A percentile compares a stretch with the other conserved stretches of the same genome.
Evolutionary conservation across 306 rosid species (phyloP).

Genomic region (Lupinus albus): DNA sequence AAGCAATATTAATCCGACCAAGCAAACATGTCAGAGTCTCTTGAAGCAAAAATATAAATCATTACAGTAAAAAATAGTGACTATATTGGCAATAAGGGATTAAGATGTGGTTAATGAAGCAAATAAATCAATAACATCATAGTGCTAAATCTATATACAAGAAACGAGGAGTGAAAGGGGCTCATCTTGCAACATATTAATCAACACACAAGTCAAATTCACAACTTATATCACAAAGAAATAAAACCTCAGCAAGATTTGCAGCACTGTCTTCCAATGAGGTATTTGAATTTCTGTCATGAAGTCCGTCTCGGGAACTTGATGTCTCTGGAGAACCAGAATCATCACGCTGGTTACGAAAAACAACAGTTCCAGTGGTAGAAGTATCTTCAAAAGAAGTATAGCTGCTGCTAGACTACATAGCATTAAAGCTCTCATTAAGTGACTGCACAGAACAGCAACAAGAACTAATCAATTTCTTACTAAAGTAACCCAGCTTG

Average conservation of each 20-base stretch:
- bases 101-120: conserved; percentile 18
- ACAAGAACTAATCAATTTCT: conserved; percentile 11
- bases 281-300: conserved; percentile 71
- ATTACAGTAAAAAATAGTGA: not conserved
- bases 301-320: conserved; percentile 65
- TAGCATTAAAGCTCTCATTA: conserved; percentile 38
- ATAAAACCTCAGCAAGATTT: conserved; percentile 90
- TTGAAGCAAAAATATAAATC: conserved; percentile 1
- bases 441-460: conserved; percentile 37
- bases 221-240: conserved; percentile 29
- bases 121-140: conserved; percentile 21
- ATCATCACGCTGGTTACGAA: conserved; percentile 77
- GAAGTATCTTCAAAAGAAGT: conserved; percentile 78
- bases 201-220: conserved; percentile 12
- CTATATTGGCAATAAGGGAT: not conserved
- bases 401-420: conserved; percentile 74
- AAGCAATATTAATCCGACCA: conserved; percentile 18
- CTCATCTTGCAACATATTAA: conserved; percentile 1
- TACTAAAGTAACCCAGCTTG: conserved; percentile 29
- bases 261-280: conserved; percentile 81
- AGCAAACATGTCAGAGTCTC: conserved; percentile 18
- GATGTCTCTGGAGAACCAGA: conserved; percentile 74
- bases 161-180: not conserved
- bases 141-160: conserved; percentile 15
- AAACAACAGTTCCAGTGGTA: conserved; percentile 82